Percentiles rank a stretch among this genome's conserved stretches.
Conservation (phyloP, 441 rosid genomes). For the Hura crepitans region DNA sequence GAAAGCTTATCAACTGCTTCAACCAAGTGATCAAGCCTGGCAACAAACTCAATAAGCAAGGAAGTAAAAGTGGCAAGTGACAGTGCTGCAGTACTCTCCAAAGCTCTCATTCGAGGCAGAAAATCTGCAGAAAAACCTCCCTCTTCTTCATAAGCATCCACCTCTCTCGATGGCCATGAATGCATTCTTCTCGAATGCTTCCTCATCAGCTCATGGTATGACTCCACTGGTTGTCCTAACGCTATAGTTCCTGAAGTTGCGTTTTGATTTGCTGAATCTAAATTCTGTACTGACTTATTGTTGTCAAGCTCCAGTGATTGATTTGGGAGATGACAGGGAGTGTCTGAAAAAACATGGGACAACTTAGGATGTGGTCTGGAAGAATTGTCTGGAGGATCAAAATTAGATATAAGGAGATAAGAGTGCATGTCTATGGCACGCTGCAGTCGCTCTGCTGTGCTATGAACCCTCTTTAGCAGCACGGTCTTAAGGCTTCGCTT, state of each 20-base stretch:
- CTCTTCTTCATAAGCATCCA: slow-evolving; percentile 49
- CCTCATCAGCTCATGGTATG: slow-evolving; percentile 57
- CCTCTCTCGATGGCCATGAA: slow-evolving; percentile 61
- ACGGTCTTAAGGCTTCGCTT: slow-evolving; percentile 34
- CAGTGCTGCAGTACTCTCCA: slow-evolving; percentile 55
- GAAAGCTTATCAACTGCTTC: slow-evolving; percentile 58
- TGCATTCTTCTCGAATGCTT: slow-evolving; percentile 50
- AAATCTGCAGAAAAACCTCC: slow-evolving; percentile 28
- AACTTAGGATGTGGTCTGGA: slow-evolving; percentile 33
- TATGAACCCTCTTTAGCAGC: slow-evolving; percentile 44
- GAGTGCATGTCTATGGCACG: slow-evolving; percentile 50
- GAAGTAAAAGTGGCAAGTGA: slow-evolving; percentile 57
- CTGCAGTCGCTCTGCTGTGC: slow-evolving; percentile 47
- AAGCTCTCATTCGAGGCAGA: slow-evolving; percentile 45
- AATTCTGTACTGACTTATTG: slow-evolving; percentile 20
- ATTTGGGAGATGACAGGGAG: slow-evolving; percentile 15
- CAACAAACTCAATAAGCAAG: slow-evolving; percentile 63
- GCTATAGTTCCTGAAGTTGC: slow-evolving; percentile 15
- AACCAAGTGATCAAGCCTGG: slow-evolving; percentile 60
- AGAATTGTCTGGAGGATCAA: slow-evolving; percentile 29
- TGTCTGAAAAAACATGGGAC: slow-evolving; percentile 24
- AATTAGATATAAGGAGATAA: slow-evolving; percentile 35
- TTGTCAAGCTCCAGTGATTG: slow-evolving; percentile 23
- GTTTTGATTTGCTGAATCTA: slow-evolving; percentile 11
- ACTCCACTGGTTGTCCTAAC: slow-evolving; percentile 29